Evolutionary conservation across 805 yeast species (phyloP), one percentile per base, ranked within the genome.

Genomic region (Maudiozyma pseudohumilis): DNA sequence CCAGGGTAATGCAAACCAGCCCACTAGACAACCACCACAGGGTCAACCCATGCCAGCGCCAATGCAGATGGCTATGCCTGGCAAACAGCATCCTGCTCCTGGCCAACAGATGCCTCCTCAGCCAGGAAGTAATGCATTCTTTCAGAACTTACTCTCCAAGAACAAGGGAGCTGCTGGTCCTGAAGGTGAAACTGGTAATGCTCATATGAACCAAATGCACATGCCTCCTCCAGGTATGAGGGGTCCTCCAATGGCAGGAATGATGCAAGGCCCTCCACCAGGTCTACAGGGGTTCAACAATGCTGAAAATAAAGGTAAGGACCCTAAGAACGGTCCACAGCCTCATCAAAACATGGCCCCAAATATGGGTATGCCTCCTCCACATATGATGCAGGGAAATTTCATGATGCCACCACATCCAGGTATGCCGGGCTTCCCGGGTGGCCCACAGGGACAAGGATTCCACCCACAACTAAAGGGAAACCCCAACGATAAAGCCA

Each of bases 141-240:
- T 56, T 41, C 60, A 55, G 39, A 52, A 50, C 16, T 40, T 56
- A 26, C 45, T 56, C 24, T 55, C 52, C 29, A 56, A 49, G 36
- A 55, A 52, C 30, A 56, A 56, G 35, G 18, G 27, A 13, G 23
- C 22, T 20, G 41, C 36, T 10, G 30, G 15, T 18, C n/a, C n/a
- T 12, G 23, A 22, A 13, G 34, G 17, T 9, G 15, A 12, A 16
- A 11, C 30, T n/a, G 25, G 32, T 27, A 17, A 17, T 23, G 19
- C 26, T 13, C 33, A 36, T n/a, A 32, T 35, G 6, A 17, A 17
- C 20, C 41, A 36, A 32, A 33, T 41, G 39, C 44, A 40, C 22
- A 34, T 36, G 12, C 44, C 46, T 23, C 46, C 47, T 11, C 49
- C 49, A 22, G 48, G 47, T 32, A 42, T 47, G 49, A 46, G 43